Conservation (phyloP, 305 asterid genomes). For the Fraxinus floribunda region DNA sequence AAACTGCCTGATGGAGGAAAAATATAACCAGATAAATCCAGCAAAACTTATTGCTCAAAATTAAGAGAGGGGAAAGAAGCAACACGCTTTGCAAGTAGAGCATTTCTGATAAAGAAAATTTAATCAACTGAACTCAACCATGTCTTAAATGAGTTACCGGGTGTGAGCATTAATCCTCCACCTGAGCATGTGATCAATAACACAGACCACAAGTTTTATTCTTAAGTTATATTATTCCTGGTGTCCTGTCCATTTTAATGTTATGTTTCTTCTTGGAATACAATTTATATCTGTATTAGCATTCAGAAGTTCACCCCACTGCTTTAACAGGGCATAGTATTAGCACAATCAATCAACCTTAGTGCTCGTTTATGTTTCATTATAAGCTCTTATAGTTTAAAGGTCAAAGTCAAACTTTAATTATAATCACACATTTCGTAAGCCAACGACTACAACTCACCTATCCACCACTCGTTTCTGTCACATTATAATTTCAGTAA, state of each 20-base stretch:
- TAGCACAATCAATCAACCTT: background rate
- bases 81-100: background rate
- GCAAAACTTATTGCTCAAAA: background rate
- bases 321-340: background rate
- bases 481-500: too few species aligned
- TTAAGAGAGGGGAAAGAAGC: background rate
- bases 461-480: background rate
- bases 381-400: too few species aligned
- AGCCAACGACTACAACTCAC: background rate
- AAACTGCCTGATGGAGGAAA: constrained; percentile 64
- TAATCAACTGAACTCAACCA: background rate
- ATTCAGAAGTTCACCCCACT: background rate
- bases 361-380: background rate
- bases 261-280: background rate
- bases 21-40: constrained; percentile 21
- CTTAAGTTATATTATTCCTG: background rate
- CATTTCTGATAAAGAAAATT: background rate
- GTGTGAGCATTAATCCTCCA: background rate
- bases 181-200: background rate
- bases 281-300: background rate
- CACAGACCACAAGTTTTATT: background rate
- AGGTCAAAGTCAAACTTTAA: background rate
- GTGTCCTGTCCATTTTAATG: background rate
- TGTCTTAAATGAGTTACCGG: background rate
- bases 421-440: background rate